Percentiles rank a stretch among this genome's conserved stretches.
phyloP scores from a whole-genome alignment of 2,329 filamentous ascomycete species.

The Ophiostoma pallidulum region DNA sequence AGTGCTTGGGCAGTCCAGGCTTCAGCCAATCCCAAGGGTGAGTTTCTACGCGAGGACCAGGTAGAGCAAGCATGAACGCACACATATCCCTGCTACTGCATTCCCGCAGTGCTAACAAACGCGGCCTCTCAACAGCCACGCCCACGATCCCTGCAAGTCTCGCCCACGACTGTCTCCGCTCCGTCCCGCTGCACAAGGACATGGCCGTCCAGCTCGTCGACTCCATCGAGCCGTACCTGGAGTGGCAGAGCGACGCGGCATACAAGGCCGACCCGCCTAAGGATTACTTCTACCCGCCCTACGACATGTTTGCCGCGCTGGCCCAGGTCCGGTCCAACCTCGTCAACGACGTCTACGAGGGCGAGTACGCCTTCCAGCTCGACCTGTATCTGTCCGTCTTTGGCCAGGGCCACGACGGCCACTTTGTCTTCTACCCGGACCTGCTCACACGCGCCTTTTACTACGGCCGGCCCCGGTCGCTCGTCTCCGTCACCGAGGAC shows the following conservation, averaged over 20 bases:
- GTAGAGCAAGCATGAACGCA: no score
- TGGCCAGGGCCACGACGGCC: constrained; percentile 31
- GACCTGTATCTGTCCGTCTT: constrained; percentile 32
- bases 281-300: constrained; percentile 29
- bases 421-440: constrained; percentile 33
- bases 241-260: constrained; percentile 31
- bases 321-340: constrained; percentile 25
- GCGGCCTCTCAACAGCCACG: constrained; percentile 18
- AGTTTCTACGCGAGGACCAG: not conserved
- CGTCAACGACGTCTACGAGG: constrained; percentile 27
- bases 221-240: constrained; percentile 30
- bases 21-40: constrained; percentile 1
- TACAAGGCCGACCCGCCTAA: constrained; percentile 31
- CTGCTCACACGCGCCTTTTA: constrained; percentile 29
- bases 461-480: constrained; percentile 27
- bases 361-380: constrained; percentile 32
- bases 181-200: constrained; percentile 31
- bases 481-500: constrained; percentile 33
- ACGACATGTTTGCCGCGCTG: constrained; percentile 30
- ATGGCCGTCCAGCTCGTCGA: constrained; percentile 31
- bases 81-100: no score
- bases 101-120: not conserved
- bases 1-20: constrained; percentile 15
- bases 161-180: constrained; percentile 32
- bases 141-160: constrained; percentile 28